A percentile compares a stretch with the other conserved stretches of the same genome.
Evolutionary conservation across 805 yeast species (phyloP).

Genomic region (Debaryomyces maramus): DNA sequence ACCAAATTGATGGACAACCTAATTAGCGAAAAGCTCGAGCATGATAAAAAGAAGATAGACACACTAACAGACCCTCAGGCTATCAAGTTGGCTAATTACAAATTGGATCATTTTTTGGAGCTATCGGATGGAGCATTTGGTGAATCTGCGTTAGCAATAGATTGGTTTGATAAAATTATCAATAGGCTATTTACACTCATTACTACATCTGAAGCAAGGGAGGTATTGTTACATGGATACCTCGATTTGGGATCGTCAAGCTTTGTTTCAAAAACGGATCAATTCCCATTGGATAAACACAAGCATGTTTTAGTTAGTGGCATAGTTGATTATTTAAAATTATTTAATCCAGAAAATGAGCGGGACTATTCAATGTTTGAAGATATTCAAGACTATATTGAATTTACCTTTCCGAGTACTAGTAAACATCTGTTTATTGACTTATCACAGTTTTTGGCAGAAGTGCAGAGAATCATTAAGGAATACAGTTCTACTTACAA

Average conservation of each 20-base stretch:
- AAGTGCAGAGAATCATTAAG: constrained; percentile 13
- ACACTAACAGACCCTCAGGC: not conserved
- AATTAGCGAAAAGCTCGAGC: constrained; percentile 4
- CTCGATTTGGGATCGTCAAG: constrained; percentile 24
- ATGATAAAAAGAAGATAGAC: constrained; percentile 1
- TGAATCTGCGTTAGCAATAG: constrained; percentile 22
- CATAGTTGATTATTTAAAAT: constrained; percentile 52
- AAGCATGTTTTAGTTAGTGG: constrained; percentile 58
- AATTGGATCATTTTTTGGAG: too few species aligned
- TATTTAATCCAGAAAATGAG: constrained; percentile 13
- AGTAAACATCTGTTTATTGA: constrained; percentile 26
- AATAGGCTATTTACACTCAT: constrained; percentile 42
- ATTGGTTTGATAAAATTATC: constrained; percentile 45
- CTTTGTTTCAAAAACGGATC: not conserved
- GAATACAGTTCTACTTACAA: constrained; percentile 13
- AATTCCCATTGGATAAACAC: constrained; percentile 13
- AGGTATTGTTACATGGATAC: constrained; percentile 57
- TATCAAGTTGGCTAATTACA: not conserved
- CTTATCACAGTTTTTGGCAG: constrained; percentile 20
- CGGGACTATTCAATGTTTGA: constrained; percentile 21
- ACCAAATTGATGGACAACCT: constrained; percentile 9
- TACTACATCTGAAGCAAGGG: constrained; percentile 56
- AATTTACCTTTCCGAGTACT: constrained; percentile 11
- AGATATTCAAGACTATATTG: constrained; percentile 21
- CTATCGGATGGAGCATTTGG: not conserved